Evolutionary conservation across 2,329 filamentous ascomycete genomes (phyloP).

Genomic region (Colletotrichum sp.): DNA sequence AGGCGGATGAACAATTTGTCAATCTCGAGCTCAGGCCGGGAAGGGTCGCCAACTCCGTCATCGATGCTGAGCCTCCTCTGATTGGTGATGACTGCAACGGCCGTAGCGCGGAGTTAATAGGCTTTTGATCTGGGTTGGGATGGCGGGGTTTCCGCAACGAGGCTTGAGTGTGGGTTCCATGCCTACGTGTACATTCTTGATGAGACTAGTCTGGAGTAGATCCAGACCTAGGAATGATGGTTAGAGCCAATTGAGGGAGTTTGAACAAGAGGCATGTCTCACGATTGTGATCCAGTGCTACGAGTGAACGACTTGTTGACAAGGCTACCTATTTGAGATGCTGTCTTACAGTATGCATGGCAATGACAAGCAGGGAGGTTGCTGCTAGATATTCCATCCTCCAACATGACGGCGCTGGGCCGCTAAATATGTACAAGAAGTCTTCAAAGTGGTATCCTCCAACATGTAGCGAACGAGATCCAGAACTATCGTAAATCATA

Average conservation of each 20-base stretch:
- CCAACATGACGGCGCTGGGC: neutral
- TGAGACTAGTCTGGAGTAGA: neutral
- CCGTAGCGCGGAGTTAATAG: neutral
- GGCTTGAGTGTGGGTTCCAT: neutral
- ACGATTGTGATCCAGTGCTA: neutral
- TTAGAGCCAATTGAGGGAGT: neutral
- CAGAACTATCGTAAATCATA: neutral
- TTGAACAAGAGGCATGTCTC: neutral
- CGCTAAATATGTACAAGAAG: neutral
- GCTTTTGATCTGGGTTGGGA: neutral
- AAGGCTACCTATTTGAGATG: neutral
- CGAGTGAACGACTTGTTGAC: neutral
- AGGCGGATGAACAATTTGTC: constrained; percentile 1
- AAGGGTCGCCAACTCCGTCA: neutral
- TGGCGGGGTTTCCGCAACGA: neutral
- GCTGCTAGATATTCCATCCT: neutral
- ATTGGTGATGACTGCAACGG: neutral
- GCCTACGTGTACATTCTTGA: neutral
- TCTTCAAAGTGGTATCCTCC: neutral
- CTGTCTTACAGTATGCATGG: neutral
- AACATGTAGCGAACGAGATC: neutral
- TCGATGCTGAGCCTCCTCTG: neutral
- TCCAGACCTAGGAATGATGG: neutral
- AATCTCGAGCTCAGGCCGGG: neutral
- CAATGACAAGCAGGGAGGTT: neutral